Conservation (phyloP, 169 alveolate species). For the Plasmodium falciparum region DNA sequence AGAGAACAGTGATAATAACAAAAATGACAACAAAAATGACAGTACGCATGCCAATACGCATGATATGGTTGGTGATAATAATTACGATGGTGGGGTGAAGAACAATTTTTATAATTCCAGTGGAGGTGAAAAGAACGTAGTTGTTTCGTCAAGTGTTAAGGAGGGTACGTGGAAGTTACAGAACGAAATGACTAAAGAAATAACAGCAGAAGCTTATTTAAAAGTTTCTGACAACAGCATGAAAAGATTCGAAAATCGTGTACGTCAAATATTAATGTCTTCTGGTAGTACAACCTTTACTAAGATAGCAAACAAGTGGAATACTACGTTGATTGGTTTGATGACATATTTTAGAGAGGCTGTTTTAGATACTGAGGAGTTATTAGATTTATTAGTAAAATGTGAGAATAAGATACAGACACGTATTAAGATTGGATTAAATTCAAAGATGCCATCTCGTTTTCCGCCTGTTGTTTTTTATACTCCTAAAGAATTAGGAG, state of each 20-base stretch:
- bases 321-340: slow-evolving; percentile 97
- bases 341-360: slow-evolving; percentile 99
- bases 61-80: too few relatives aligned
- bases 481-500: slow-evolving; percentile 99
- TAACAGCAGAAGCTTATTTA: slow-evolving; percentile 98
- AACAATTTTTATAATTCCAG: not conserved
- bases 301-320: slow-evolving; percentile 99
- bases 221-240: slow-evolving; percentile 99
- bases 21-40: too few relatives aligned
- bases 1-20: too few relatives aligned
- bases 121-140: slow-evolving; percentile 35
- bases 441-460: slow-evolving; percentile 99
- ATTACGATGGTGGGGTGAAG: too few relatives aligned
- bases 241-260: slow-evolving; percentile 97
- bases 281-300: slow-evolving; percentile 99
- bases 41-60: too few relatives aligned
- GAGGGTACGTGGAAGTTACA: slow-evolving; percentile 99
- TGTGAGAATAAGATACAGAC: slow-evolving; percentile 99
- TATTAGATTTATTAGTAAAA: slow-evolving; percentile 98
- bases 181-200: slow-evolving; percentile 98
- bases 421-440: slow-evolving; percentile 99
- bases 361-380: slow-evolving; percentile 98
- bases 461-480: slow-evolving; percentile 99
- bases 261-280: slow-evolving; percentile 98
- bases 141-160: slow-evolving; percentile 66